phyloP scores from a whole-genome alignment of 2,329 filamentous ascomycete species.

The Volutella citrinella region DNA sequence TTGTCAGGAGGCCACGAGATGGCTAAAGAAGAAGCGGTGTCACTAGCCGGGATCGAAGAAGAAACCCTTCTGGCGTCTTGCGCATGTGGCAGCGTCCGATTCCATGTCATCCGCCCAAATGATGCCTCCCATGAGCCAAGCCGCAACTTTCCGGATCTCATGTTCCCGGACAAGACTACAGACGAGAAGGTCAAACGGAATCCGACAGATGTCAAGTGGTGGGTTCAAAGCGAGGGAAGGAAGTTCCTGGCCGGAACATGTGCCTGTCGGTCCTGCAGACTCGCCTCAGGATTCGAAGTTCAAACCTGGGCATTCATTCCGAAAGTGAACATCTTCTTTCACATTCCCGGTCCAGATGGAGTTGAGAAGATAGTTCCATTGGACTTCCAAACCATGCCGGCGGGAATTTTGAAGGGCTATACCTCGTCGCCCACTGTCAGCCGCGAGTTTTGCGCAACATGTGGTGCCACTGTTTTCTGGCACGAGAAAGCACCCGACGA shows the following conservation, averaged over 20 bases:
- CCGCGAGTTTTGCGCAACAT: constrained; percentile 60
- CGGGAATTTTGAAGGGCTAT: constrained; percentile 49
- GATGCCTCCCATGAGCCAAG: constrained; percentile 39
- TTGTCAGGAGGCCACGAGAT: not conserved
- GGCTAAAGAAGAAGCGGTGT: not conserved
- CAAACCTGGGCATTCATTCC: constrained; percentile 66
- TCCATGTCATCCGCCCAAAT: constrained; percentile 56
- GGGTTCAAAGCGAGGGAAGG: constrained; percentile 45
- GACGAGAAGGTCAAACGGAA: constrained; percentile 35
- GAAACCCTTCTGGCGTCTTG: constrained; percentile 25
- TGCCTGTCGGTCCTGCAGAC: constrained; percentile 60
- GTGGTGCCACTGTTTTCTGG: constrained; percentile 66
- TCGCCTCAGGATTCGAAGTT: constrained; percentile 59
- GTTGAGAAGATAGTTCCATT: constrained; percentile 20
- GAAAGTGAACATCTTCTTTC: constrained; percentile 51
- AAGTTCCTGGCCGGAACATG: constrained; percentile 61
- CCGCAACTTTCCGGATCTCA: constrained; percentile 45
- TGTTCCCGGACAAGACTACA: constrained; percentile 44
- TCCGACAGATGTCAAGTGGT: constrained; percentile 54
- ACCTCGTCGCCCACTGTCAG: constrained; percentile 50
- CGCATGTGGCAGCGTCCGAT: constrained; percentile 42
- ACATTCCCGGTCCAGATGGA: constrained; percentile 15
- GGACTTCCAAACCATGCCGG: constrained; percentile 33
- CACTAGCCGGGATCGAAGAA: not conserved
- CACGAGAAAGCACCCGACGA: constrained; percentile 49